Percentiles rank a stretch among this genome's conserved stretches.
Evolutionary conservation across 129 eudicot genomes (phyloP).

Genomic region (Kitagawia praeruptora): DNA sequence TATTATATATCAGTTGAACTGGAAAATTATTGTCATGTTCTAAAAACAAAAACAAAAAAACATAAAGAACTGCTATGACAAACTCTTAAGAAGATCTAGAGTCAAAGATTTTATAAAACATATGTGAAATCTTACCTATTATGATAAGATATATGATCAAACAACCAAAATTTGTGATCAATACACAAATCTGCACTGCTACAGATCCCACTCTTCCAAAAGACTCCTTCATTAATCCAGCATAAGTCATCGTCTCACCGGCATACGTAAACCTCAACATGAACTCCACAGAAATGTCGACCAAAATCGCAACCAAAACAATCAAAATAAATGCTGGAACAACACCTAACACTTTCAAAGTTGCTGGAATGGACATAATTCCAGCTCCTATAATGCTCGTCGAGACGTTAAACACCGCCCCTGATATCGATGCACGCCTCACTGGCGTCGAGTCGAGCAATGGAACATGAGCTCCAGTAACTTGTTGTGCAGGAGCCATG

Average conservation of each 20-base stretch:
- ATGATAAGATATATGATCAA: constrained; percentile 80
- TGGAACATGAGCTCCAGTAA: constrained; percentile 31
- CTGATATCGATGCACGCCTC: constrained; percentile 48
- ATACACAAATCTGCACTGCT: constrained; percentile 65
- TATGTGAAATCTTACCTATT: constrained; percentile 37
- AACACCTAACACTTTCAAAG: constrained; percentile 77
- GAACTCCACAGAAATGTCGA: constrained; percentile 68
- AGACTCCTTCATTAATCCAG: constrained; percentile 81
- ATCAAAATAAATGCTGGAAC: constrained; percentile 67
- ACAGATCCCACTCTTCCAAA: constrained; percentile 73
- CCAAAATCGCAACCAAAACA: constrained; percentile 54
- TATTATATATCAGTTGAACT: no score
- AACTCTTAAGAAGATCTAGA: neutral
- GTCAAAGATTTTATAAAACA: no score
- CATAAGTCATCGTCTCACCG: constrained; percentile 59
- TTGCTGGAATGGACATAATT: constrained; percentile 95
- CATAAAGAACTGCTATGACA: no score
- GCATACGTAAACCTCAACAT: constrained; percentile 58
- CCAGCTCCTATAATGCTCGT: constrained; percentile 98
- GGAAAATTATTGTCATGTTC: neutral
- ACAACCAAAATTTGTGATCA: constrained; percentile 76
- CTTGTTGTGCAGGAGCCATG: constrained; percentile 30
- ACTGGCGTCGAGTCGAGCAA: constrained; percentile 25
- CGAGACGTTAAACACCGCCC: constrained; percentile 88
- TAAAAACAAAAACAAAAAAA: neutral